These are phyloP conservation scores for Skeletonema tropicum DNA, from an alignment of 108 stramenopile species.

Conservation along the genomic window DNA sequence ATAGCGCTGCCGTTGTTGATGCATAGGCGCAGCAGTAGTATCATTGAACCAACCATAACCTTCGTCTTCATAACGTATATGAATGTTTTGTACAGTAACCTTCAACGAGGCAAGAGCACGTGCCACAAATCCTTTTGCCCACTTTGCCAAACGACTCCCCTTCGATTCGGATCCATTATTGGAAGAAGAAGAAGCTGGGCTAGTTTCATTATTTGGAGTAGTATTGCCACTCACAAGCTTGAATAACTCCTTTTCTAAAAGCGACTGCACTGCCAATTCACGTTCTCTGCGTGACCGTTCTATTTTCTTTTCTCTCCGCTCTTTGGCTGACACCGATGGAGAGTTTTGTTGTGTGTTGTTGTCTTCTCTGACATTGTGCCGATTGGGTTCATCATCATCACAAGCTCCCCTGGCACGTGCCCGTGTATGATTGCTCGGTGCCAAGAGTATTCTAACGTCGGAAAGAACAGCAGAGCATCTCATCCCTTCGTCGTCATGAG, in stretches of 20 bases:
- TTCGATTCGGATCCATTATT: background rate
- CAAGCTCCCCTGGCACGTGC: background rate
- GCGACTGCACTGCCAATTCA: constrained; percentile 27
- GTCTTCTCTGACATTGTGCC: background rate
- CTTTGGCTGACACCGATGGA: constrained; percentile 4
- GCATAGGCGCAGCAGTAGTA: background rate
- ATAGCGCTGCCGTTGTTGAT: constrained; percentile 16
- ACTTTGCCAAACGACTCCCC: constrained; percentile 4
- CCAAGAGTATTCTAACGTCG: constrained; percentile 73
- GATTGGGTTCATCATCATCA: background rate
- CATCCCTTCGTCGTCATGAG: background rate
- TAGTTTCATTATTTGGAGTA: background rate
- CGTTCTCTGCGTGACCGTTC: constrained; percentile 6
- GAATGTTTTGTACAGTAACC: constrained; percentile 72
- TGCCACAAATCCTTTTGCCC: constrained; percentile 33
- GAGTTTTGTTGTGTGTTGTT: background rate
- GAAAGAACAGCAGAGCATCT: constrained; percentile 62
- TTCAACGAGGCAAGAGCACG: constrained; percentile 57
- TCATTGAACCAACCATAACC: constrained; percentile 66
- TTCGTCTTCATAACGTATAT: constrained; percentile 80
- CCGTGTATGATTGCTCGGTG: constrained; percentile 43
- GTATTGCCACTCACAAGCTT: constrained; percentile 14
- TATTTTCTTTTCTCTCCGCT: constrained; percentile 2
- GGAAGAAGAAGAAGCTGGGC: background rate
- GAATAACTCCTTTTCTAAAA: constrained; percentile 28